These are phyloP conservation scores for Mucor velutinosus DNA, from an alignment of 371 early-diverging fungal genomes.

Conservation along the genomic window DNA sequence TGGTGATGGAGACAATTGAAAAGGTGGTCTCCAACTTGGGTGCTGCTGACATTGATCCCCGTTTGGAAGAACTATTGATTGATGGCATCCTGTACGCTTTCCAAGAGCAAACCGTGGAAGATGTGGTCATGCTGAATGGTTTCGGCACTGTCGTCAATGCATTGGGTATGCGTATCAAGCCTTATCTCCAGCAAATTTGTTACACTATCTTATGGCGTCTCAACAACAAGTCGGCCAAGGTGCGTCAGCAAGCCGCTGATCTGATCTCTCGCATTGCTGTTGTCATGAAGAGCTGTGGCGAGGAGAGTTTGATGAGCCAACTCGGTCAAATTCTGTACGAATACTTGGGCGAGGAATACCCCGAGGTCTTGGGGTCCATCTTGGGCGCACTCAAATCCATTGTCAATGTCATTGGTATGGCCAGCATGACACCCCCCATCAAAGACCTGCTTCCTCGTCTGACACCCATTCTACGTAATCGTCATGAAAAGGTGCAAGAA, in stretches of 20 bases:
- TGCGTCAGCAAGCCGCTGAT: conserved; percentile 97
- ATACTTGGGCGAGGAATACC: conserved; percentile 98
- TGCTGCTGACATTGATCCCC: conserved; percentile 88
- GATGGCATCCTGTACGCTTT: conserved; percentile 97
- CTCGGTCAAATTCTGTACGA: conserved; percentile 93
- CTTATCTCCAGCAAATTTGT: conserved; percentile 91
- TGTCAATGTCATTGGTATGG: conserved; percentile 97
- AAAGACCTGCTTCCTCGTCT: conserved; percentile 95
- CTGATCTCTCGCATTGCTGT: conserved; percentile 92
- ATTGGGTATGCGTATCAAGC: conserved; percentile 86
- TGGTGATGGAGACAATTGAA: conserved; percentile 97
- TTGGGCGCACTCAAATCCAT: conserved; percentile 90
- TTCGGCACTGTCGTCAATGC: conserved; percentile 94
- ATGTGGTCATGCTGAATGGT: conserved; percentile 90
- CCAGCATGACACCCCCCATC: conserved; percentile 97
- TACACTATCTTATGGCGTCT: conserved; percentile 95
- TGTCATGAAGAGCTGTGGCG: conserved; percentile 93
- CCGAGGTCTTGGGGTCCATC: conserved; percentile 95
- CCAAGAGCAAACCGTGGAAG: conserved; percentile 95
- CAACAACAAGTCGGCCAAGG: conserved; percentile 95
- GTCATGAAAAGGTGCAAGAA: conserved; percentile 98
- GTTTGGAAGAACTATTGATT: conserved; percentile 89
- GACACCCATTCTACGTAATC: conserved; percentile 95
- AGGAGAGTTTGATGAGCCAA: conserved; percentile 92
- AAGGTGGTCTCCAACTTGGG: conserved; percentile 81